Evolutionary conservation across 139 green algal species (phyloP).

Genomic region (Haematococcus lacustris): DNA sequence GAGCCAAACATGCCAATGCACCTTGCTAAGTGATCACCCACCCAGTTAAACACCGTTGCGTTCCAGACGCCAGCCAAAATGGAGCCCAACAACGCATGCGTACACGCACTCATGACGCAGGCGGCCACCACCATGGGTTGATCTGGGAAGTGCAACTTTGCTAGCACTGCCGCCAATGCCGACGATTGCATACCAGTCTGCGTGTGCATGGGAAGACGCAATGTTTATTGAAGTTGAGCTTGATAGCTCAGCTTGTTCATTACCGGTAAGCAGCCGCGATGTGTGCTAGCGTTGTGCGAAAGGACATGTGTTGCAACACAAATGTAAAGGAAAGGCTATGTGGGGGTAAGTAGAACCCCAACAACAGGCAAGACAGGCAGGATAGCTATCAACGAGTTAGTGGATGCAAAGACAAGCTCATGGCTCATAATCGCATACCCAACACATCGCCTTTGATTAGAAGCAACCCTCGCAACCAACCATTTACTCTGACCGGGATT

Average conservation of each 20-base stretch:
- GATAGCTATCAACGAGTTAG: no score
- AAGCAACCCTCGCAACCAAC: no score
- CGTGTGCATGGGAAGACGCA: background rate
- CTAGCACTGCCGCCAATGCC: slow-evolving; percentile 48
- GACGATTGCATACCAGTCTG: slow-evolving; percentile 48
- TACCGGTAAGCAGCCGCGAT: background rate
- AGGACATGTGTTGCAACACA: no score
- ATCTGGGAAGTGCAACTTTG: slow-evolving; percentile 42
- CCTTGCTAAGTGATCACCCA: no score
- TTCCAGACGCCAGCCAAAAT: slow-evolving; percentile 46
- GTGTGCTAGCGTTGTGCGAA: background rate
- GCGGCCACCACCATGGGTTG: slow-evolving; percentile 43
- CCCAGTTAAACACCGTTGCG: background rate
- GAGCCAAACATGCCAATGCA: no score
- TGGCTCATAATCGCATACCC: no score
- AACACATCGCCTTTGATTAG: no score
- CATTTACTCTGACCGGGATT: no score
- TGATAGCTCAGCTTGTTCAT: background rate
- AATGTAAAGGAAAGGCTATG: no score
- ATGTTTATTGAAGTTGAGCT: background rate
- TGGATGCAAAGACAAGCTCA: no score
- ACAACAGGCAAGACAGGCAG: no score
- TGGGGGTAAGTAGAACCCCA: no score
- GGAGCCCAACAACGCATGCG: slow-evolving; percentile 38
- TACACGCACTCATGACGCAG: slow-evolving; percentile 45